These are phyloP conservation scores for Ustilago hordei DNA, from an alignment of 1,284 basidiomycete species.

Conservation along the genomic window DNA sequence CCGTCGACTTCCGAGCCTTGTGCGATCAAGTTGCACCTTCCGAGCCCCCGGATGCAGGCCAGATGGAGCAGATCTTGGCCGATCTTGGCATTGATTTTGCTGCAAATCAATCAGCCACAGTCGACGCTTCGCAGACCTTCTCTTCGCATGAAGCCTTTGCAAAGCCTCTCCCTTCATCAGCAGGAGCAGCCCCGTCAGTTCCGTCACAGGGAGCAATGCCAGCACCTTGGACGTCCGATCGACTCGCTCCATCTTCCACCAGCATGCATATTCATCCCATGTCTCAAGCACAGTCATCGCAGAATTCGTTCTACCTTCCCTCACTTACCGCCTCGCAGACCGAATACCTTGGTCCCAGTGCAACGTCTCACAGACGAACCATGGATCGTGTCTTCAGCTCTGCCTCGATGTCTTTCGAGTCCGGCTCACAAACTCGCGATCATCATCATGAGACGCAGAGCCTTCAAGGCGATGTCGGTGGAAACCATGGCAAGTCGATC, in stretches of 20 bases:
- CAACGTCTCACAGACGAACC: conserved; percentile 29
- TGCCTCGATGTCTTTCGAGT: conserved; percentile 19
- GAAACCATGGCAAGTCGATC: conserved; percentile 5
- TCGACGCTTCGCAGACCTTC: conserved; percentile 7
- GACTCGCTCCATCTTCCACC: conserved; percentile 6
- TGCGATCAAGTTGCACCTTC: conserved; percentile 14
- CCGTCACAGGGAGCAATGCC: conserved; percentile 21
- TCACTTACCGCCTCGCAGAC: conserved; percentile 29
- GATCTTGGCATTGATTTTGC: conserved; percentile 31
- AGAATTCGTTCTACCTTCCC: conserved; percentile 34
- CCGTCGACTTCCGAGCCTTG: conserved; percentile 24
- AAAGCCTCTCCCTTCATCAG: neutral
- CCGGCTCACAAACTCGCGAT: conserved; percentile 16
- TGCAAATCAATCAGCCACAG: conserved; percentile 7
- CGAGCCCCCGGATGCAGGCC: conserved; percentile 23
- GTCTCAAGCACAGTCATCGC: conserved; percentile 33
- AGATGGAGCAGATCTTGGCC: conserved; percentile 38
- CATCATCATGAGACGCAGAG: conserved; percentile 1
- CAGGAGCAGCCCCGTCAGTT: conserved; percentile 15
- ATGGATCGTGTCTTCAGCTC: conserved; percentile 29
- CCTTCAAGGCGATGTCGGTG: conserved; percentile 8
- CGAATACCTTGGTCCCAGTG: conserved; percentile 36
- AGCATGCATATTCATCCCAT: conserved; percentile 9
- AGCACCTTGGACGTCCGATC: conserved; percentile 19
- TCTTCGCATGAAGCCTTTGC: conserved; percentile 5